phyloP scores from a whole-genome alignment of 1,284 basidiomycete genomes.

The Coniferiporia sulphurascens region DNA sequence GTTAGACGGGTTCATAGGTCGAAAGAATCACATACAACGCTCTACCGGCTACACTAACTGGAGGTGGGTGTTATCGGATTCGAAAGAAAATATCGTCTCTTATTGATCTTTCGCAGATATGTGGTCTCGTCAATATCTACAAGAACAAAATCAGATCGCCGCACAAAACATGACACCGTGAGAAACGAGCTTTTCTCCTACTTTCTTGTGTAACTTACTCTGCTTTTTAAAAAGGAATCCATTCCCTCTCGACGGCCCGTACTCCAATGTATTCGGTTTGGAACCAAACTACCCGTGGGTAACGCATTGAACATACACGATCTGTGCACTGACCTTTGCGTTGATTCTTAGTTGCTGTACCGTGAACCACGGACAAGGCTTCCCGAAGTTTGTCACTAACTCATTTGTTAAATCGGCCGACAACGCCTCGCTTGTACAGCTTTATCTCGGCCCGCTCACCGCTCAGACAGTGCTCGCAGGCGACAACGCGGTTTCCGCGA shows the following conservation, averaged over 20 bases:
- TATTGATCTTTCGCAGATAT: constrained; percentile 35
- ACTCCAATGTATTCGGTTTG: constrained; percentile 53
- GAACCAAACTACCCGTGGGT: constrained; percentile 44
- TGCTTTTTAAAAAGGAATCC: constrained; percentile 38
- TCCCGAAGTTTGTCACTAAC: constrained; percentile 58
- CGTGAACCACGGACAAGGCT: constrained; percentile 57
- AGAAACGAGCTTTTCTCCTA: constrained; percentile 22
- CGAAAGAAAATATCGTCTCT: neutral
- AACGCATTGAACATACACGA: neutral
- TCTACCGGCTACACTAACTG: constrained; percentile 49
- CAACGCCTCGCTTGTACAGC: constrained; percentile 44
- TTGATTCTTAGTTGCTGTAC: constrained; percentile 44
- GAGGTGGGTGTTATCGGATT: constrained; percentile 30
- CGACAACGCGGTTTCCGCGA: constrained; percentile 44
- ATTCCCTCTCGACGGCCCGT: constrained; percentile 50
- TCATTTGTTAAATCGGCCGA: constrained; percentile 50
- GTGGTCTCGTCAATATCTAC: constrained; percentile 57
- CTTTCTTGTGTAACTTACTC: neutral
- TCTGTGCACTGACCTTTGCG: neutral
- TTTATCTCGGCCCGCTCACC: constrained; percentile 53
- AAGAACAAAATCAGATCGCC: constrained; percentile 57
- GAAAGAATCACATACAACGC: constrained; percentile 57
- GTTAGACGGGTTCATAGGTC: constrained; percentile 32
- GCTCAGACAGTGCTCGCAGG: constrained; percentile 40
- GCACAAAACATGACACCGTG: constrained; percentile 54